Evolutionary conservation across 352 stramenopile genomes (phyloP).

Genomic region (Hyaloperonospora arabidopsidis): DNA sequence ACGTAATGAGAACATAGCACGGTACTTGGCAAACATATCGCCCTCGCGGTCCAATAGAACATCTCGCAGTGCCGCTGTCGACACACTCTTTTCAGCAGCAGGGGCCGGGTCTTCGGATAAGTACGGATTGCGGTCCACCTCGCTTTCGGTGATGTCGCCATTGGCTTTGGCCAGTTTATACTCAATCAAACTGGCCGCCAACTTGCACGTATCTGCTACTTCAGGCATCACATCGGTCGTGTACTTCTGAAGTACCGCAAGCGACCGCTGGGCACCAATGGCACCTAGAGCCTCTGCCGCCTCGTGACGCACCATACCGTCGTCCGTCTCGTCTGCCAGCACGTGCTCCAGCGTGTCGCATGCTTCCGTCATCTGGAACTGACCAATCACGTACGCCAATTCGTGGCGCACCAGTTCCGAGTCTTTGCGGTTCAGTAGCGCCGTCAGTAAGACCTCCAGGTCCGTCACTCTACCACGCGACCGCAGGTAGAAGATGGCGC

Average conservation of each 20-base stretch:
- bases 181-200: constrained; percentile 89
- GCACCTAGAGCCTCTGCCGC: constrained; percentile 94
- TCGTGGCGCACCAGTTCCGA: constrained; percentile 96
- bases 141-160: constrained; percentile 40
- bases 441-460: constrained; percentile 64
- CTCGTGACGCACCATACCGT: constrained; percentile 90
- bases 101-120: constrained; percentile 94
- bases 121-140: constrained; percentile 87
- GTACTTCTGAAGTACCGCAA: constrained; percentile 85
- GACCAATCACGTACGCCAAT: constrained; percentile 96
- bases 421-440: constrained; percentile 79
- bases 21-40: constrained; percentile 91
- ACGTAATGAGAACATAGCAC: constrained; percentile 97
- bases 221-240: constrained; percentile 72
- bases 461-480: constrained; percentile 72
- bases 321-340: constrained; percentile 81
- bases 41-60: constrained; percentile 80
- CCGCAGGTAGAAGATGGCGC: constrained; percentile 88
- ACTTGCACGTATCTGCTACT: constrained; percentile 92
- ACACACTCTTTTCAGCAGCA: constrained; percentile 61
- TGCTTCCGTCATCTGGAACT: constrained; percentile 90
- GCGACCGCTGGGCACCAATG: constrained; percentile 83
- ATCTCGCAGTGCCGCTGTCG: constrained; percentile 70
- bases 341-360: constrained; percentile 71
- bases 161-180: constrained; percentile 78